phyloP scores from a whole-genome alignment of 164 flowering plant genomes.

The Warburgia ugandensis region DNA sequence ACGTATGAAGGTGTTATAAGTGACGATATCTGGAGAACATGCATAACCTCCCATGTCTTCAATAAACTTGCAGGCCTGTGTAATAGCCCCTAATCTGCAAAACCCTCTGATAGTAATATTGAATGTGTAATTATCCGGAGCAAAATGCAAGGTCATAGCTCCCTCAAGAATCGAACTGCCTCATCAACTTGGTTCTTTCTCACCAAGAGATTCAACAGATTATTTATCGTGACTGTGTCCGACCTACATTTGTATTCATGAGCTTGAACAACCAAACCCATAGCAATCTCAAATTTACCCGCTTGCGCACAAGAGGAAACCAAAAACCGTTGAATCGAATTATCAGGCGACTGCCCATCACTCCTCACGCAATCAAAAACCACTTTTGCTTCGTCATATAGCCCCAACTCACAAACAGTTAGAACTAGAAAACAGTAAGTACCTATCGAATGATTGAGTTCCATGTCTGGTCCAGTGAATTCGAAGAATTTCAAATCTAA shows the following conservation, averaged over 20 bases:
- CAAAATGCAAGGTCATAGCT: constrained; percentile 24
- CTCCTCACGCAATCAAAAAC: constrained; percentile 45
- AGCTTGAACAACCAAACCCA: constrained; percentile 34
- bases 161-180: constrained; percentile 53
- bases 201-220: constrained; percentile 45
- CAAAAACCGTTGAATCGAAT: constrained; percentile 29
- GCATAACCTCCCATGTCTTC: constrained; percentile 52
- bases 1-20: constrained; percentile 62
- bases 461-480: constrained; percentile 31
- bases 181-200: constrained; percentile 35
- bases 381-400: constrained; percentile 35
- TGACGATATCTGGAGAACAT: constrained; percentile 56
- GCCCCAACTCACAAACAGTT: constrained; percentile 41
- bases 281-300: constrained; percentile 34
- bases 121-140: constrained; percentile 53
- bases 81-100: constrained; percentile 40
- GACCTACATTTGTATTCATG: constrained; percentile 14
- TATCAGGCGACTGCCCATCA: constrained; percentile 46
- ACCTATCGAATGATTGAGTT: constrained; percentile 27
- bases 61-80: constrained; percentile 46
- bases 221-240: constrained; percentile 33
- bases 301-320: constrained; percentile 30
- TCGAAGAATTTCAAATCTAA: constrained; percentile 46
- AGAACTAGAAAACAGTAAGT: constrained; percentile 48
- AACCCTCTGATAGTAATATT: constrained; percentile 68